Base-by-base conservation (phyloP, 768 basidiomycete genomes). In the Rhodotorula kratochvilovae region DNA sequence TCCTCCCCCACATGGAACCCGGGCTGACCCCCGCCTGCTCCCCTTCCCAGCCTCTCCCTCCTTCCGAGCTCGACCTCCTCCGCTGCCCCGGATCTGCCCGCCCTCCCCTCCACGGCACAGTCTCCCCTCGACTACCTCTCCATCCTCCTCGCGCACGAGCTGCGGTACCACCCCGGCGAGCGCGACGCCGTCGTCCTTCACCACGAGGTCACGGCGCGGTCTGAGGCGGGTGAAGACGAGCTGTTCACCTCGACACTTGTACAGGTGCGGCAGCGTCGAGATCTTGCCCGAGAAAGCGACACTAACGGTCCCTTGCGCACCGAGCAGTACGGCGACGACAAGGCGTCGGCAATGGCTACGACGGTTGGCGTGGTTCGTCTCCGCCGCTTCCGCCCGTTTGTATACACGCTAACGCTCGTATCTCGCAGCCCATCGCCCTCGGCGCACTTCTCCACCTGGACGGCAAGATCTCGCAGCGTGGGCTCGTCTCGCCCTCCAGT, bases 161-260 rank as follows among this genome's bases (percentile, higher is more conserved):
- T 94, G 45, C 83, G 83, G 19, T 96, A 95, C 79, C 78, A 70
- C 0, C 85, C 86, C 0, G 81, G 83, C 50, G 94, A 97, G 79
- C 85, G 88, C 27, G 94, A 97, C 79, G 86, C 92, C 81, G 92
- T 93, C 71, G 84, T 95, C 39, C 86, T 96, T 25, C 83, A 87
- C 63, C 93, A 97, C 80, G 88, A 93, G 79, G 84, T 96, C 74
- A 85, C 89, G 61, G 84, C 88, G 1, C 76, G 55, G 39, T 56
- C 71, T 16, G 16, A 36, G 23, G 29, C 46, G 21, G 59, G 63
- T 2, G 42, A 66, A 33, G n/a, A 42, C 35, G 63, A 72, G 57
- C 58, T 75, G 11, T 75, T 72, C 59, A 72, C 68, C 12, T 67
- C 48, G 15, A 61, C 51, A 19, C 48, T 70, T 21, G 76, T 70